Conservation (phyloP, 352 stramenopile genomes). For the Globisporangium barbulae region DNA sequence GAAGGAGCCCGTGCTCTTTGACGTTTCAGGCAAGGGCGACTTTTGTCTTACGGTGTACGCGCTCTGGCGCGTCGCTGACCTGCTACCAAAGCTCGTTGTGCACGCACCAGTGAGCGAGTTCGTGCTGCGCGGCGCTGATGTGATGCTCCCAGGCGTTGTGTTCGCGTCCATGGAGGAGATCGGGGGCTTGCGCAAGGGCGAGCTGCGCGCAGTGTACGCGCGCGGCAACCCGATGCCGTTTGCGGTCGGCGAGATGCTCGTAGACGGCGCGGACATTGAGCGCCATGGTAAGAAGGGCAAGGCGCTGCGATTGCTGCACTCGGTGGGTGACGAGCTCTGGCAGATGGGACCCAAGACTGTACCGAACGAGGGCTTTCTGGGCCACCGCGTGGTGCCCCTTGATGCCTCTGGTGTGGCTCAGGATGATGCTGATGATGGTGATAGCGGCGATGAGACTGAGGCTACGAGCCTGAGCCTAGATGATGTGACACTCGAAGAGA, state of each 20-base stretch:
- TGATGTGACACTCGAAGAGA: constrained; percentile 41
- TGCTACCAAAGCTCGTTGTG: constrained; percentile 60
- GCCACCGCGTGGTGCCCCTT: constrained; percentile 34
- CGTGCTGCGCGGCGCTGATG: constrained; percentile 71
- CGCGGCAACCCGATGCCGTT: constrained; percentile 75
- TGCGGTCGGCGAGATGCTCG: constrained; percentile 72
- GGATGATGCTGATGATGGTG: constrained; percentile 5
- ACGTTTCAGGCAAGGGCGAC: constrained; percentile 66
- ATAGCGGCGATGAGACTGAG: constrained; percentile 7
- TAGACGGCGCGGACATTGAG: constrained; percentile 56
- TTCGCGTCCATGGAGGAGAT: constrained; percentile 53
- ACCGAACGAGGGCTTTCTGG: constrained; percentile 64
- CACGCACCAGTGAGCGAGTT: constrained; percentile 82
- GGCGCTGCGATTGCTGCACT: constrained; percentile 65
- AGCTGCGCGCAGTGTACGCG: constrained; percentile 66
- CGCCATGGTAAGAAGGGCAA: constrained; percentile 61
- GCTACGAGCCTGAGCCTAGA: constrained; percentile 6
- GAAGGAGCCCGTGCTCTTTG: constrained; percentile 68
- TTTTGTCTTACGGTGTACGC: constrained; percentile 53
- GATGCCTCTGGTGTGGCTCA: constrained; percentile 9
- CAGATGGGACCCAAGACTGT: constrained; percentile 63
- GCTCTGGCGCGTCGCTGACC: constrained; percentile 44
- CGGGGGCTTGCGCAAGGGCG: constrained; percentile 52
- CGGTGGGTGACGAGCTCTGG: constrained; percentile 74
- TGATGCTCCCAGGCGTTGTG: constrained; percentile 83